Base-by-base conservation (phyloP, 2,329 filamentous ascomycete genomes). In the Ceratocystis ficicola region DNA sequence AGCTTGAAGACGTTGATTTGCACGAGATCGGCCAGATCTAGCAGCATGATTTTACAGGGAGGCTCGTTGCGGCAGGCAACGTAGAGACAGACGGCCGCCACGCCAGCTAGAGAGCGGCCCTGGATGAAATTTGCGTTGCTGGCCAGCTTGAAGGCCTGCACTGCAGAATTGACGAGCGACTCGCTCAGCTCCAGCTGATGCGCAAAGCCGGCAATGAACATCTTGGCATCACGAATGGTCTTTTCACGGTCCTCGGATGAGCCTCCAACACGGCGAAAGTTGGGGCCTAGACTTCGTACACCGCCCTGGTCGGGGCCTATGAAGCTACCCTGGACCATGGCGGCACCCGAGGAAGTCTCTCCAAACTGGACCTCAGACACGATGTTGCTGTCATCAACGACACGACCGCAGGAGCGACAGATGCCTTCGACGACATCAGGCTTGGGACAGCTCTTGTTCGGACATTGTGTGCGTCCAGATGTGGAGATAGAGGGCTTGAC, bases 331-430 rank as follows among this genome's bases (percentile, higher is more conserved):
- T 96, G 90, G 20, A 96, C 90, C 63, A 95, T 83, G 64, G 93
- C 92, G 62, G 89, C 90, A 71, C 94, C 94, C 44, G 85, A 86
- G 0, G 89, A 85, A 32, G 85, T 88, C 77, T 99, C 93, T 69
- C 91, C 91, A 72, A 97, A 99, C 25, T 87, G 87, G 69, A 97
- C 84, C 74, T 99, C 94, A 62, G 90, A 84, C 67, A 96, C 92
- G 69, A 97, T 96, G 72, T 95, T 91, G 73, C 85, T 86, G 73
- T 95, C 88, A 70, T 89, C 87, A 66, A 93, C 84, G 70, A 96
- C 85, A 68, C 85, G 86, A 81, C 91, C 93, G 75, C 94, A 97
- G 60, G 84, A 87, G 68, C 86, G 84, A 76, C 94, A 97, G 70
- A 89, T 82, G 46, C 84, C 84, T 70, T 86, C 83, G 64, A 82